Evolutionary conservation across 345 rosid species (phyloP), one percentile per base, ranked within the genome.

Genomic region (Bruguiera sexangula): DNA sequence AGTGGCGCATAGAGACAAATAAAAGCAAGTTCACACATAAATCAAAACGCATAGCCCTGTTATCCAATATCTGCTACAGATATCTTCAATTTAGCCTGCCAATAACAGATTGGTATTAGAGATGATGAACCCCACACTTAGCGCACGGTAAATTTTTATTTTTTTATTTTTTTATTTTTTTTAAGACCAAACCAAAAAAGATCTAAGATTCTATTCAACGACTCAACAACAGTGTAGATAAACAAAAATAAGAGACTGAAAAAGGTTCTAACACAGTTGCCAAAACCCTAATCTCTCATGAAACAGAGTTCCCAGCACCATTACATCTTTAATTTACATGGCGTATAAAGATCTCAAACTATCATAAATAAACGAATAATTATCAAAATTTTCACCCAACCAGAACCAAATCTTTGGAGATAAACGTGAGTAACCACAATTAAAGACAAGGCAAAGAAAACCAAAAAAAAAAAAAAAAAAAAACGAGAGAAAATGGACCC

Each of bases 21-120:
- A 67, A 26, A 62, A 36, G 37, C 62, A 70, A 65, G 61, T 64
- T 68, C 69, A 59, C 30, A 51, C 37, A 29, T 55, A 71, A 48
- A 63, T 63, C 58, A 24, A 66, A 60, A 36, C 29, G 24, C 30
- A 34, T 22, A 55, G 10, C 60, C 60, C 60, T 3, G 21, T 6
- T 13, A n/a, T 22, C 10, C 15, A 9, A 22, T 3, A 43, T 43
- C 50, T 13, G 50, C 18, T 43, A 15, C 18, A 13, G 50, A 43
- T 3, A 3, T 43, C 18, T 43, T 11, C 5, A 11, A 3, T 43
- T 13, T 13, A 13, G 18, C 50, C 50, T 11, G 50, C 50, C 15
- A 43, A 43, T 43, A 11, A 43, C 50, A 11, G 75, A 59, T 52
- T 51, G 56, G 36, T n/a, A 69, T 62, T 52, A 70, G 63, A 67